Evolutionary conservation across 2,329 filamentous ascomycete genomes (phyloP), one percentile per base, ranked within the genome.

Genomic region (Pseudogymnoascus sp.): DNA sequence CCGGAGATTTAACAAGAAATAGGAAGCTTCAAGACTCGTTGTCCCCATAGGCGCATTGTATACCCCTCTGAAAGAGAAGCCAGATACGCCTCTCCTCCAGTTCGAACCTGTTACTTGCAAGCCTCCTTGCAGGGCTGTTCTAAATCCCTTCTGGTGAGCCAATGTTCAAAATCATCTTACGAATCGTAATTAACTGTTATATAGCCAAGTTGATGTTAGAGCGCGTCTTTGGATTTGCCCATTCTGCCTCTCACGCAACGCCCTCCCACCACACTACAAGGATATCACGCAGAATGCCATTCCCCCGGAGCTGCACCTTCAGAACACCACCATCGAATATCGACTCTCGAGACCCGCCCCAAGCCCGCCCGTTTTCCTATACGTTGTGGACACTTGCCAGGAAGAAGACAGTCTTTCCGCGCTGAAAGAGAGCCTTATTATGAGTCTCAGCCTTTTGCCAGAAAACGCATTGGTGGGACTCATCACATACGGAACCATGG

Each of bases 81-180:
- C 88, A 21, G 89, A 96, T 66, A 90, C 90, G 24, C 91, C 92
- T 61, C 78, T 96, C 65, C 82, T 99, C 60, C 90, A 95, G 74
- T 97, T 97, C 76, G 93, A 97, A 77, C 94, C 94, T 15, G 91
- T 99, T 41, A 92, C 90, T 64, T 99, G 94, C 86, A 97, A 97
- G 77, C 85, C 89, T 74, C 94, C 94, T 64, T 99, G 94, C 76
- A 88, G 92, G 75, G 93, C 93, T 61, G 92, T 97, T 37, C 81
- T 99, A 74, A 99, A 99, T 74, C 94, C 94, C 47, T 97, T 92
- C 81, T 97, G 93, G 92, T 95, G 82, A 71, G 84, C 71, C 44
- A 26, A 40, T 36, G 26, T 10, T 10, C 60, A 68, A 72, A 62
- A 72, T 64, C 15, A 8, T 17, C 29, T 26, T 8, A 10, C 21